Evolutionary conservation across 164 flowering plant species (phyloP).

Genomic region (Liquidambar formosana): DNA sequence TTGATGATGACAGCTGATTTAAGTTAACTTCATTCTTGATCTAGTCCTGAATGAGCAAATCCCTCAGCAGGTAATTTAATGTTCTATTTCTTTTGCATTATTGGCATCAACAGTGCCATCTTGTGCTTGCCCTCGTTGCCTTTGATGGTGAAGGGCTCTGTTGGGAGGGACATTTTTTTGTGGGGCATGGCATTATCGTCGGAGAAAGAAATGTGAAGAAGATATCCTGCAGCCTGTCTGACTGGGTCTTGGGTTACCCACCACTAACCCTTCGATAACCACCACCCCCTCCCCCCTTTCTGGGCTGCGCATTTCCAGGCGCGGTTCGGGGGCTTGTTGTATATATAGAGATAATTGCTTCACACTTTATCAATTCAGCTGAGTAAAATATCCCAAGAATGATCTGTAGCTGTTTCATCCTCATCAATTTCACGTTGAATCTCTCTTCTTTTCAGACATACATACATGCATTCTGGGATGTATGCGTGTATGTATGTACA

Average conservation of each 20-base stretch:
- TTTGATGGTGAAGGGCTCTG: conserved; percentile 10
- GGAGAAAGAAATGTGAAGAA: background rate
- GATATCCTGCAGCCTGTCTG: background rate
- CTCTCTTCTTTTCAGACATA: background rate
- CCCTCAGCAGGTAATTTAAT: conserved; percentile 20
- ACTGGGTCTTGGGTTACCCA: background rate
- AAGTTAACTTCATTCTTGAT: conserved; percentile 19
- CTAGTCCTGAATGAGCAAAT: conserved; percentile 18
- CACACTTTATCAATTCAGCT: conserved; percentile 29
- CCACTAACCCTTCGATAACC: conserved; percentile 1
- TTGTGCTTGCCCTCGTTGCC: background rate
- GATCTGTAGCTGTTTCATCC: conserved; percentile 30
- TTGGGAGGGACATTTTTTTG: background rate
- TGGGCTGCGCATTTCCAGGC: conserved; percentile 3
- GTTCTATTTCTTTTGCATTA: conserved; percentile 8
- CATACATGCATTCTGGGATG: conserved; percentile 5
- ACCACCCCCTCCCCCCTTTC: background rate
- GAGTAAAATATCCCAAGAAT: conserved; percentile 34
- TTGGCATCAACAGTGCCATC: conserved; percentile 12
- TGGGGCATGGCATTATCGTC: background rate
- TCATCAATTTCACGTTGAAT: conserved; percentile 13
- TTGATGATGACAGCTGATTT: conserved; percentile 88
- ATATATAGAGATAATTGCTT: conserved; percentile 51
- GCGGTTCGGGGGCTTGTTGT: conserved; percentile 48
- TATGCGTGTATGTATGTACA: conserved; percentile 9